Percentiles rank a stretch among this genome's conserved stretches.
Evolutionary conservation across 257 asterid genomes (phyloP).

Genomic region (Gentiana dahurica): DNA sequence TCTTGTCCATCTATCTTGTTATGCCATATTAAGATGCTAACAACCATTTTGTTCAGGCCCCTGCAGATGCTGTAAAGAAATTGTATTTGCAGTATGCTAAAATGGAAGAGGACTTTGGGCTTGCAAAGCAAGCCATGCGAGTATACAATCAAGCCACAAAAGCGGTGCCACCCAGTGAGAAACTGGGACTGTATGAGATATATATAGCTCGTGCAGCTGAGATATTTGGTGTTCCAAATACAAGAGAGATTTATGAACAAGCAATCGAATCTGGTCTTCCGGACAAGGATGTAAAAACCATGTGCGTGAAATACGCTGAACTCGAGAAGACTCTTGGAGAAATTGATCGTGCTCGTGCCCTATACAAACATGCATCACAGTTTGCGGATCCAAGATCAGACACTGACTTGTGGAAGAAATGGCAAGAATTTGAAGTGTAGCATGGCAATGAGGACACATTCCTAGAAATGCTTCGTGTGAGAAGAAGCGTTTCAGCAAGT

Average conservation of each 20-base stretch:
- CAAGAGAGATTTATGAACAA: conserved; percentile 80
- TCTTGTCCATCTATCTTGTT: too few relatives aligned
- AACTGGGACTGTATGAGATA: too few relatives aligned
- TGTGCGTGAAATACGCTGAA: conserved; percentile 82
- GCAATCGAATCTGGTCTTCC: conserved; percentile 85
- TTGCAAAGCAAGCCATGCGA: not conserved
- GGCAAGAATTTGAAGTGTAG: conserved; percentile 87
- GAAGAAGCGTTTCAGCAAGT: conserved; percentile 69
- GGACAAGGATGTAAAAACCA: conserved; percentile 61
- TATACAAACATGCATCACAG: conserved; percentile 73
- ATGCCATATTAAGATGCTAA: too few relatives aligned
- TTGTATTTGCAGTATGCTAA: conserved; percentile 70
- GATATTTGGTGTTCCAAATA: conserved; percentile 68
- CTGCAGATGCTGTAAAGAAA: conserved; percentile 89
- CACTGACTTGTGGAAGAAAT: conserved; percentile 32
- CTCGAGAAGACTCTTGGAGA: conserved; percentile 85
- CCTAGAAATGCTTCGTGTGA: conserved; percentile 72
- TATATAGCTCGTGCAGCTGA: conserved; percentile 10
- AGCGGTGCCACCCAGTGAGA: too few relatives aligned
- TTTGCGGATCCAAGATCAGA: conserved; percentile 81
- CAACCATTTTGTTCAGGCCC: conserved; percentile 30
- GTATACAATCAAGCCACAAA: too few relatives aligned
- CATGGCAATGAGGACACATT: conserved; percentile 90
- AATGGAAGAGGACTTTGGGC: conserved; percentile 65
- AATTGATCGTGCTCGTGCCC: conserved; percentile 65